Evolutionary conservation across 148 eudicot genomes (phyloP).

Genomic region (Fagopyrum tataricum): DNA sequence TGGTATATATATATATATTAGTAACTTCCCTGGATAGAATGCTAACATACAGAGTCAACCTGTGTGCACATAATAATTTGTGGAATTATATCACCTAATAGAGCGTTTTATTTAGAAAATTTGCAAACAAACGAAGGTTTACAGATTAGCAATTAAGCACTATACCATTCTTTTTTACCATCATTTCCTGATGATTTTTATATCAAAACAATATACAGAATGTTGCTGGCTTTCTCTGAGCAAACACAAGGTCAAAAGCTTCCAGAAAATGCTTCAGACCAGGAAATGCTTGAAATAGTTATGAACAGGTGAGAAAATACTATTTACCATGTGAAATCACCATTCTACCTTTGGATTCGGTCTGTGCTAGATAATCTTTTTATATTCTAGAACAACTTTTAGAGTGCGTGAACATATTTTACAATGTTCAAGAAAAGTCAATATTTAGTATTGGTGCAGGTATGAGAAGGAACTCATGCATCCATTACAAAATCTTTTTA

Average conservation of each 20-base stretch:
- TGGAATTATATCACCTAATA: too few species aligned
- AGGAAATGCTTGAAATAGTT: slow-evolving; percentile 86
- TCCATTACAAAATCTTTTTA: slow-evolving; percentile 73
- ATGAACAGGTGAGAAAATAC: slow-evolving; percentile 58
- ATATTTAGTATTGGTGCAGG: slow-evolving; percentile 31
- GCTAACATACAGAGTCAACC: not conserved
- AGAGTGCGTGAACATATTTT: not conserved
- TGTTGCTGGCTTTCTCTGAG: slow-evolving; percentile 83
- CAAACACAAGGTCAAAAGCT: slow-evolving; percentile 69
- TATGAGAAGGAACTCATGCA: slow-evolving; percentile 92
- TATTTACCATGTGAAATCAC: not conserved
- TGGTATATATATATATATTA: not conserved
- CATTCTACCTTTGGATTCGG: not conserved
- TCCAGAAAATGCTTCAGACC: slow-evolving; percentile 70
- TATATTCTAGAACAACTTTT: not conserved
- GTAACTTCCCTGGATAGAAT: not conserved
- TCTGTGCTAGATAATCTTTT: not conserved
- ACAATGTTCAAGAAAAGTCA: not conserved
- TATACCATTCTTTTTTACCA: not conserved
- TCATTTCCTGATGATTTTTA: not conserved
- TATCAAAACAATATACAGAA: slow-evolving; percentile 42
- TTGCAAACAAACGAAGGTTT: not conserved
- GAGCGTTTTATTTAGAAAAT: not conserved
- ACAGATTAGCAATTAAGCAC: not conserved
- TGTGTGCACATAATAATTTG: not conserved